Evolutionary conservation across 257 asterid species (phyloP).

Genomic region (Scutellaria minor): DNA sequence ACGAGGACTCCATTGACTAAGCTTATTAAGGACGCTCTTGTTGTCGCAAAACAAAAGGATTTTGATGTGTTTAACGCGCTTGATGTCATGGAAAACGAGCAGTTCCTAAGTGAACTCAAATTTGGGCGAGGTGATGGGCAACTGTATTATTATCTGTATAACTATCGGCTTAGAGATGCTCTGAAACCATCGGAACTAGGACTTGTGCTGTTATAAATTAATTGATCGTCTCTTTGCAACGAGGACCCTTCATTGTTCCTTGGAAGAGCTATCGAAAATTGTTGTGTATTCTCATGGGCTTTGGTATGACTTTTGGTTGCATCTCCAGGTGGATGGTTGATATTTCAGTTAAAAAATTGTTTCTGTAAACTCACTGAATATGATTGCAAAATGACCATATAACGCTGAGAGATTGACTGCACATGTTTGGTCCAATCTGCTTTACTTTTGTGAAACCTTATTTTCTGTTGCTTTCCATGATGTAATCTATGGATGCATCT

Average conservation of each 20-base stretch:
- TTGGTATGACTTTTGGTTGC: too few species aligned
- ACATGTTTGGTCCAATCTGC: too few species aligned
- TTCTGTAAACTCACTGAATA: neutral
- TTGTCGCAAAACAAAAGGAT: conserved; percentile 50
- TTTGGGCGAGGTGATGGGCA: conserved; percentile 61
- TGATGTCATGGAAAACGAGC: conserved; percentile 58
- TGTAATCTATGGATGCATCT: too few species aligned
- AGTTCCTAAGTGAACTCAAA: conserved; percentile 49
- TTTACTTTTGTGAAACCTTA: too few species aligned
- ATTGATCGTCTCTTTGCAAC: neutral
- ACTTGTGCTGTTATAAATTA: conserved; percentile 51
- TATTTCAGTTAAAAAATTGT: neutral
- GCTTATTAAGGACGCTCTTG: conserved; percentile 56
- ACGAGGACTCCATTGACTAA: conserved; percentile 45
- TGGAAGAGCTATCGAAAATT: neutral
- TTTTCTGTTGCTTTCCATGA: too few species aligned
- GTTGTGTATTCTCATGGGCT: too few species aligned
- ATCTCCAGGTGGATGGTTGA: too few species aligned
- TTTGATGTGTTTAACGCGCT: conserved; percentile 60
- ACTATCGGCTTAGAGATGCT: conserved; percentile 50
- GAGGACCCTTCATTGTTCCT: neutral
- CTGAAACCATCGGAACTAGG: conserved; percentile 61
- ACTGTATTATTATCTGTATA: conserved; percentile 60
- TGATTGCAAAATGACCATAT: neutral
- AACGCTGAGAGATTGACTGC: neutral